Base-by-base conservation (phyloP, 2,329 filamentous ascomycete genomes). In the Colletotrichum lentis region DNA sequence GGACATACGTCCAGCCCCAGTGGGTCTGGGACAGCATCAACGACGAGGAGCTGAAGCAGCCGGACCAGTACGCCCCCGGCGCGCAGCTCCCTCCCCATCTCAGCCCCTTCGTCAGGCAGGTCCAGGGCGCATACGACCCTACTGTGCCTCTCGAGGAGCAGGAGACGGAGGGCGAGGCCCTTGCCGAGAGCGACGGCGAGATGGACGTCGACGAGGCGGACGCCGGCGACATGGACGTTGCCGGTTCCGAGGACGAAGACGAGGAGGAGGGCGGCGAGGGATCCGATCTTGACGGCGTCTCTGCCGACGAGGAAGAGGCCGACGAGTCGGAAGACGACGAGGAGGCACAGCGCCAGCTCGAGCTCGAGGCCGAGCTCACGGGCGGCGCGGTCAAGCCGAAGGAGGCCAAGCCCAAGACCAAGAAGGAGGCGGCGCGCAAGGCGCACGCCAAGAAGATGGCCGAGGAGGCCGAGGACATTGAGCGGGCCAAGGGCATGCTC, bases 11-110 rank as follows among this genome's bases (percentile, higher is more conserved):
- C 64, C 96, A 99, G 82, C 96, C 96, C 22, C 96, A 99, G 78
- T 99, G 96, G 95, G 89, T 99, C 4, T 99, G 96, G 96, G 96
- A 99, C 76, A 95, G 92, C 74, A 83, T 97, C 77, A 99, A 99
- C 77, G 92, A 96, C 53, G 93, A 93, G 70, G 93, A 95, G 79
- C 83, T 99, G 64, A 90, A 97, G 77, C 87, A 91, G 72, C 88
- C 94, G 39, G 93, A 97, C 76, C 81, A 94, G 43, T 99, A 99
- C 75, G 92, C 91, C 0, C 96, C 96, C 2, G 96, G 96, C 20
- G 91, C 94, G 20, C 90, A 93, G 72, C 84, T 99, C 39, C 96
- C 96, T 24, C 96, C 96, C 14, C 96, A 99, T 84, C 80, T 99
- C 73, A 98, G 94, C 79, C 96, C 96, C 31, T 99, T 97, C 85